Evolutionary conservation across 352 stramenopile species (phyloP), one percentile per base, ranked within the genome.

Genomic region (Thraustochytrium striatum): DNA sequence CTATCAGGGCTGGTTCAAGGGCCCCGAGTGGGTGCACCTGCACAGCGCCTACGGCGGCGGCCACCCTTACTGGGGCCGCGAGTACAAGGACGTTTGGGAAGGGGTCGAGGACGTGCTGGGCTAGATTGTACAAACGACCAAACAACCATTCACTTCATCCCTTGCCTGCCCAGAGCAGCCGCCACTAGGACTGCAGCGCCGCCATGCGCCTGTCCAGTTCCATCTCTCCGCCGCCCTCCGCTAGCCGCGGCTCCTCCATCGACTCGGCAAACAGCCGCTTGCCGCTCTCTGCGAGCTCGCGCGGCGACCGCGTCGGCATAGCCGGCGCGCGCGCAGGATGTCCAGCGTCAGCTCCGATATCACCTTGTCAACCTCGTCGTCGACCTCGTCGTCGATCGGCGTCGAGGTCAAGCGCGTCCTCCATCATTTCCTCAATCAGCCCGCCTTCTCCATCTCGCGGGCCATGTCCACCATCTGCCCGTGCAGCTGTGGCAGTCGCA

Each of bases 41-140:
- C 50, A 80, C 25, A 32, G 58, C 16, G 58, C 55, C 30, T 80
- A 80, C 57, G 70, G 70, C 13, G 70, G 70, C 39, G 55, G 55
- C 9, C 70, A 80, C 28, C 70, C 70, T 9, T 80, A 69, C 2
- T 80, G 70, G 70, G 70, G 70, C 2, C 55, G 58, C n/a, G 70
- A 80, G 28, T 80, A 80, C 58, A 80, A 80, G 58, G 70, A 80
- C 9, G 33, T 57, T n/a, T 80, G 70, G 70, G 70, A 80, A 28
- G 50, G 53, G 53, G 70, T 75, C 8, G 30, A 75, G 21, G 65
- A 75, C 25, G 41, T 43, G 13, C 39, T 75, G 8, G 65, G 65
- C 16, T 75, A 30, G 50, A 69, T 16, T n/a, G n/a, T n/a, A n/a
- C n/a, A n/a, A n/a, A n/a, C n/a, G n/a, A n/a, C n/a, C n/a, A n/a